Base-by-base conservation (phyloP, 2,329 filamentous ascomycete genomes). In the Fonsecaea erecta region DNA sequence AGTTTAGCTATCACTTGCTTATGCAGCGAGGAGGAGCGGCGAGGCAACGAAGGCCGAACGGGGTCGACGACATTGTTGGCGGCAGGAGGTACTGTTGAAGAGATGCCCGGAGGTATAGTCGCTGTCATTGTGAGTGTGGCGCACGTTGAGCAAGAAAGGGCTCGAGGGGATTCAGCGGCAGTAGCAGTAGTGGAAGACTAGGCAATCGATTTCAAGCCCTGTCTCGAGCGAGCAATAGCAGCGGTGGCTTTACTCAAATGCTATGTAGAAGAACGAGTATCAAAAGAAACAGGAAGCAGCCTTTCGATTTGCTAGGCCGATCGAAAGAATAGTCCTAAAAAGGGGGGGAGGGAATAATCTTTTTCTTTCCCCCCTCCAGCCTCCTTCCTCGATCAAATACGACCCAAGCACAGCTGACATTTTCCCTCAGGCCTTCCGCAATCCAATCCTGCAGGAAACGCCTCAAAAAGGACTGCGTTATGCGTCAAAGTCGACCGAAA, bases 1-100 rank as follows among this genome's bases (percentile, higher is more conserved):
- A 82, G 74, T 63, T 79, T 80, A 53, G 77, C 76, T 60, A 81
- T 73, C 70, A 81, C 78, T 57, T 77, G 78, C 68, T 78, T 76
- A 59, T 79, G 75, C 3, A 81, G 76, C 3, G 77, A 73, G 5
- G 71, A 69, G 12, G 73, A 72, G 32, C 77, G 74, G 56, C 66
- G 66, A 11, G 66, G 68, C 21, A 48, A 24, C 3, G 43, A 48
- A 18, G 43, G 43, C 43, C 43, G 43, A 48, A 48, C 8, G 4
- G 8, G 18, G 7, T 48, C 43, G 11, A 11, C 4, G 43, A 14
- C 43, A 48, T 12, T 48, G 43, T 12, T 48, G 5, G 18, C 21
- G 43, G 18, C 18, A 24, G 43, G 21, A 48, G 43, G 9, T 24
- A 48, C 43, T 4, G 18, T 11, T 24, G 43, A 24, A 48, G 43